phyloP scores from a whole-genome alignment of 2,329 filamentous ascomycete genomes.

The Aspergillus ibericus region DNA sequence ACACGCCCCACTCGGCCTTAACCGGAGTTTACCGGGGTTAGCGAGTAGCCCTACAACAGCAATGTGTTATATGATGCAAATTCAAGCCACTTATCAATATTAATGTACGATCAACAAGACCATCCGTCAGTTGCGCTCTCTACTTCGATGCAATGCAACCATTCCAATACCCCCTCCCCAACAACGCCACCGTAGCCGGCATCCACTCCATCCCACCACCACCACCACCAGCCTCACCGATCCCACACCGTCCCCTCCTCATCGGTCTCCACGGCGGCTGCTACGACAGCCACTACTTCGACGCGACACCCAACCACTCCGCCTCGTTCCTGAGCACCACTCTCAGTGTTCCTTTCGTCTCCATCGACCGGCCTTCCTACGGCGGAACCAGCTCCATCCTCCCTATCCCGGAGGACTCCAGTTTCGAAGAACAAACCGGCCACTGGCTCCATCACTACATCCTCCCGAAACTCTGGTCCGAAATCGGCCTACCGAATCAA shows the following conservation, averaged over 20 bases:
- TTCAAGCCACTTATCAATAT: too few relatives aligned
- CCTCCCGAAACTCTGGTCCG: conserved; percentile 1
- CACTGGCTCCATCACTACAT: neutral
- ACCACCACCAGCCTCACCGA: neutral
- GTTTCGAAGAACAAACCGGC: conserved; percentile 2
- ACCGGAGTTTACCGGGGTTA: too few relatives aligned
- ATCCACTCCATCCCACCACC: conserved; percentile 1
- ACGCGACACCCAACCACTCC: neutral
- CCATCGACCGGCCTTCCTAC: conserved; percentile 8
- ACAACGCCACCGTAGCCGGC: neutral
- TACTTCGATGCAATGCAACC: conserved; percentile 9
- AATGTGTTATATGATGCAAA: too few relatives aligned
- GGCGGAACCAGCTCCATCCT: neutral
- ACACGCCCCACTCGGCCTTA: too few relatives aligned
- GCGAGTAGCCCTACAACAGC: too few relatives aligned
- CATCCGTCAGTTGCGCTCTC: too few relatives aligned
- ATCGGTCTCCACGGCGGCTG: conserved; percentile 5
- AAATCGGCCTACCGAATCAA: neutral
- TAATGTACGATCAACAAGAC: too few relatives aligned
- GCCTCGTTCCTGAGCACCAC: neutral
- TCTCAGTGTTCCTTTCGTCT: conserved; percentile 1
- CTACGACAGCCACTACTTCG: conserved; percentile 9
- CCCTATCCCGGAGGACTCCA: neutral
- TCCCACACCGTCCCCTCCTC: conserved; percentile 1
- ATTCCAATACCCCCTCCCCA: conserved; percentile 1